Evolutionary conservation across 208 protist genomes (phyloP).

Genomic region (Trypanosoma lewisi): DNA sequence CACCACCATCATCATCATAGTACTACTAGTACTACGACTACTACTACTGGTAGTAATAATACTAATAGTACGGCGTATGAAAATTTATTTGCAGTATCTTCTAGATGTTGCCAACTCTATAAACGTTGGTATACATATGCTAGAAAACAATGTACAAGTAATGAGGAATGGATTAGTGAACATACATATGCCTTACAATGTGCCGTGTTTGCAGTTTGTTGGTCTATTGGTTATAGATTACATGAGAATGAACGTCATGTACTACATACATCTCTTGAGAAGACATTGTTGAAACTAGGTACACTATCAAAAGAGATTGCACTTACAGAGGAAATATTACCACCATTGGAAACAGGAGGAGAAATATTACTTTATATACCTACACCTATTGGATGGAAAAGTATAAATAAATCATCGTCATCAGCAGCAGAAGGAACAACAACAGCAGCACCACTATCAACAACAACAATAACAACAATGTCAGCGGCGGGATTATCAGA

Average conservation of each 20-base stretch:
- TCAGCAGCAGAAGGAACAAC: too few species aligned
- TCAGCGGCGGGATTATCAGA: conserved; percentile 2
- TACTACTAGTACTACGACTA: too few species aligned
- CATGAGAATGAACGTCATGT: conserved; percentile 12
- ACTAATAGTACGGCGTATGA: too few species aligned
- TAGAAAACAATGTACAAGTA: conserved; percentile 25
- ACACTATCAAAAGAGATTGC: conserved; percentile 21
- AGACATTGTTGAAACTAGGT: conserved; percentile 14
- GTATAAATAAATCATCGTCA: conserved; percentile 57
- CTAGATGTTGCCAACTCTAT: conserved; percentile 42
- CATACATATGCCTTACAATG: conserved; percentile 41
- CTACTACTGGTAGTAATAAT: too few species aligned
- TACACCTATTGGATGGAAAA: conserved; percentile 64
- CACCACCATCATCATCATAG: too few species aligned
- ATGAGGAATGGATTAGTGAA: conserved; percentile 38
- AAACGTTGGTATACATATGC: conserved; percentile 57
- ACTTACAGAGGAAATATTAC: conserved; percentile 31
- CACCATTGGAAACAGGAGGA: conserved; percentile 22
- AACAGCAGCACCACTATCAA: background rate
- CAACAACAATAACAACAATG: too few species aligned
- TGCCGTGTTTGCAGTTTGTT: conserved; percentile 59
- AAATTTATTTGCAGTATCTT: conserved; percentile 31
- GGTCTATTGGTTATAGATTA: conserved; percentile 44
- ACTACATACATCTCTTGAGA: conserved; percentile 17
- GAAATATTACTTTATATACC: conserved; percentile 42